Evolutionary conservation across 2,329 filamentous ascomycete genomes (phyloP).

Genomic region (Gnomoniopsis sp.): DNA sequence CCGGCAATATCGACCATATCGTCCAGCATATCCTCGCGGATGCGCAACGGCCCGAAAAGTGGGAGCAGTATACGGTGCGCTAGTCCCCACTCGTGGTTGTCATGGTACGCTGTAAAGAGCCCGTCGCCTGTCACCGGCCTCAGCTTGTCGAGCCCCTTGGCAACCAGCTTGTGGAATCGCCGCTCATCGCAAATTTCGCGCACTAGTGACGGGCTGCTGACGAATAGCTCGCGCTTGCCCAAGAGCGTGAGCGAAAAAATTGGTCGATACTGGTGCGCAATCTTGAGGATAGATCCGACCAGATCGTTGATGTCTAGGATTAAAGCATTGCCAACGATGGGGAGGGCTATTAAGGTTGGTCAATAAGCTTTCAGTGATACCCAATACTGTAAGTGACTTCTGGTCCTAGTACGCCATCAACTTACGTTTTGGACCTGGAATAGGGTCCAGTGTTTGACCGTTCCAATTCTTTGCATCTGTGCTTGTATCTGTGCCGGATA

Average conservation of each 20-base stretch:
- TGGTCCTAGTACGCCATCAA: background rate
- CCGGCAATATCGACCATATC: constrained; percentile 35
- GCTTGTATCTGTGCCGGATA: background rate
- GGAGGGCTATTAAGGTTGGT: background rate
- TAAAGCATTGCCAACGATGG: background rate
- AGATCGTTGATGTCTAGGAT: background rate
- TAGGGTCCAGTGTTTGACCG: background rate
- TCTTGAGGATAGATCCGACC: background rate
- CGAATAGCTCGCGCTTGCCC: constrained; percentile 8
- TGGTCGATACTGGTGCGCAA: background rate
- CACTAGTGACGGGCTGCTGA: constrained; percentile 19
- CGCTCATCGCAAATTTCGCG: constrained; percentile 23
- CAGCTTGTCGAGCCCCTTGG: constrained; percentile 3
- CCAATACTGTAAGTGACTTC: background rate
- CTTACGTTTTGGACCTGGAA: constrained; percentile 4
- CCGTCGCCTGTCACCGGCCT: constrained; percentile 9
- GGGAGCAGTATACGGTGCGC: constrained; percentile 1
- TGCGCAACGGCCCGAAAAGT: background rate
- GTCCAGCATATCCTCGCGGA: constrained; percentile 31
- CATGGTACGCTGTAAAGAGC: constrained; percentile 17
- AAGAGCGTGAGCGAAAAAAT: background rate
- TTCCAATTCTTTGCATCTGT: background rate
- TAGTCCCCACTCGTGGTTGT: constrained; percentile 7
- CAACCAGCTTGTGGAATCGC: constrained; percentile 20
- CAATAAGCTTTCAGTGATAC: background rate